Evolutionary conservation across 2,329 filamentous ascomycete species (phyloP), one percentile per base, ranked within the genome.

Genomic region (Tolypocladium inflatum): DNA sequence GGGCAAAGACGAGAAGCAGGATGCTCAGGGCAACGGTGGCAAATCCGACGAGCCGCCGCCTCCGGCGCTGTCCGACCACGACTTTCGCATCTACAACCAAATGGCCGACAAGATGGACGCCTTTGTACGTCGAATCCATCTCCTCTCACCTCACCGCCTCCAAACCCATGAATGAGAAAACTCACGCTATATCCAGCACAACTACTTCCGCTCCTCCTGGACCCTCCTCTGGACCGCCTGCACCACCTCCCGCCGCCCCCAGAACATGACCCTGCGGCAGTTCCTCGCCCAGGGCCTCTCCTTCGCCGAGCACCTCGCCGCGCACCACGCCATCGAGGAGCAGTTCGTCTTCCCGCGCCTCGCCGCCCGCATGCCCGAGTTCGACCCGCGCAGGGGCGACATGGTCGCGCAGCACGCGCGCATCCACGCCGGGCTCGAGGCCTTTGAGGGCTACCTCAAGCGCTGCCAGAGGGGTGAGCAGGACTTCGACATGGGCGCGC

Each of bases 311-410:
- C 81, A 88, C 59, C 83, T 96, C n/a, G 81, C 83, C 11, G 73
- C 82, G 58, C 91, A 96, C 74, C 92, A 96, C 75, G 77, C 75
- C 58, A 93, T 96, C 66, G 92, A 96, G 71, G 91, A 97, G 72
- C 74, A 78, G 37, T 83, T 91, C 70, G 78, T 96, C 45, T 96
- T 96, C 71, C 92, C 91, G 1, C 68, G 86, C 0, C 80, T 96
- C 2, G 90, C 88, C 15, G 77, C 76, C 64, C 86, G 84, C 63
- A 95, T 95, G 90, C 85, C 89, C 6, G 86, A 89, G 63, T 96
- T 96, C 68, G 76, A 78, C 26, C 61, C 63, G 57, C 67, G 65
- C n/a, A 63, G 65, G 3, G 78, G 86, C 17, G 81, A 88, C 67
- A 74, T 94, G 53, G 71, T 94, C 55, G 79, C 75, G 9, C 90